Base-by-base conservation (phyloP, 108 stramenopile species). In the Ochromonas danica region DNA sequence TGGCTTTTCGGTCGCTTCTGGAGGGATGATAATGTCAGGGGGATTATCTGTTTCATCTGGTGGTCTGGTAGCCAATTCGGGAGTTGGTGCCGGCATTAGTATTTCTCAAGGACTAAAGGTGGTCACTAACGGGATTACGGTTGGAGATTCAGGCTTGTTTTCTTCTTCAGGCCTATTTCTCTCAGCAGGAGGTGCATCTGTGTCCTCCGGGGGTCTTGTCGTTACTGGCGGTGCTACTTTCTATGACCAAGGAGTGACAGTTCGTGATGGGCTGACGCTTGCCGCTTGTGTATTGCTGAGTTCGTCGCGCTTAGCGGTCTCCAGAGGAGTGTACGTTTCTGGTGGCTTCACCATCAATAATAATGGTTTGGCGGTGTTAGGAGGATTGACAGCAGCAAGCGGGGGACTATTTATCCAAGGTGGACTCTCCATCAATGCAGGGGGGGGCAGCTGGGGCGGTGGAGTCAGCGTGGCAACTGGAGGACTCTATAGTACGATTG, bases 11-110 rank as follows among this genome's bases (percentile, higher is more conserved):
- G n/a, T n/a, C n/a, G n/a, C n/a, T n/a, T n/a, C n/a, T n/a, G 72
- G 45, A 6, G 72, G 72, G 10, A 41, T 75, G 51, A 27, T 36
- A 10, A 36, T 31, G 30, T 14, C 43, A 6, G 45, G 31, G 3
- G 72, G 72, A 3, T 28, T 75, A 22, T 35, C 72, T 3, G 40
- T 75, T 6, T 30, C 72, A 10, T 41, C 72, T 27, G 72, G 72
- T 10, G 72, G 72, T 10, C 43, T 75, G 14, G 45, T 75, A 27
- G 41, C 40, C 10, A 27, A 39, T 6, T 3, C 3, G 10, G 72
- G 72, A 6, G 6, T 75, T 10, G 36, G 6, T 36, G 72, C 14
- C 51, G 72, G 72, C 6, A 6, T 75, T 6, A 10, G 3, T 38
- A 25, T 75, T 3, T 57, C 72, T 6, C 40, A 41, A 25, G 25